Evolutionary conservation across 768 basidiomycete genomes (phyloP).

Genomic region (Mycena metata): DNA sequence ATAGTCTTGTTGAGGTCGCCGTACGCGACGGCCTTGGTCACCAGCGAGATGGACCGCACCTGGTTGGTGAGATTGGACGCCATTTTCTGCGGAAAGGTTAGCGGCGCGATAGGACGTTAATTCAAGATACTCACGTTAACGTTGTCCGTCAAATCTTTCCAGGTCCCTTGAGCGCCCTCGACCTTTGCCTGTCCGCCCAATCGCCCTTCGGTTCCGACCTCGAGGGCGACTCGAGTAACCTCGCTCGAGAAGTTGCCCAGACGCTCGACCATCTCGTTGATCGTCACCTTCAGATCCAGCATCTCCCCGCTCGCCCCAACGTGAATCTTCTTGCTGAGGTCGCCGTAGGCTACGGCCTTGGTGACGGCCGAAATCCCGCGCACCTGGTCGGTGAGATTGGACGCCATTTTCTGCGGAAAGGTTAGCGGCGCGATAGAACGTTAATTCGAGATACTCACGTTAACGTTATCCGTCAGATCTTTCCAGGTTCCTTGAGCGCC

Average conservation of each 20-base stretch:
- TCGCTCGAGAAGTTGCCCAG: constrained; percentile 31
- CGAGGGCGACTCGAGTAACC: constrained; percentile 31
- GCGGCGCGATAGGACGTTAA: no score
- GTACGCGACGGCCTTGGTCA: constrained; percentile 79
- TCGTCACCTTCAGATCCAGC: constrained; percentile 69
- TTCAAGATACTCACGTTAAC: constrained; percentile 24
- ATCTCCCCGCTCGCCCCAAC: constrained; percentile 80
- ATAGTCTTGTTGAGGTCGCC: constrained; percentile 82
- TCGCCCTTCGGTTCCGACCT: constrained; percentile 31
- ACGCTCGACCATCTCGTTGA: constrained; percentile 62
- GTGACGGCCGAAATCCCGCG: constrained; percentile 69
- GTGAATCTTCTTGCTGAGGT: constrained; percentile 68
- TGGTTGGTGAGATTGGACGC: constrained; percentile 71
- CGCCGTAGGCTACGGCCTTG: constrained; percentile 67
- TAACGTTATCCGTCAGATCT: constrained; percentile 72
- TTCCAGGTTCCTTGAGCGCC: constrained; percentile 81
- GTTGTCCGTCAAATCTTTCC: constrained; percentile 41
- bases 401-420: constrained; percentile 67
- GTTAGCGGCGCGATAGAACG: constrained; percentile 69
- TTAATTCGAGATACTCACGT: constrained; percentile 60
- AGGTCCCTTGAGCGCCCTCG: constrained; percentile 34
- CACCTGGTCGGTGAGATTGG: constrained; percentile 54
- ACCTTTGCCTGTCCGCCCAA: constrained; percentile 31
- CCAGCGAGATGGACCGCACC: constrained; percentile 84
- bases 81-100: no score